These are phyloP conservation scores for Dioscorea alata DNA, from an alignment of 106 monocot species.

Conservation along the genomic window DNA sequence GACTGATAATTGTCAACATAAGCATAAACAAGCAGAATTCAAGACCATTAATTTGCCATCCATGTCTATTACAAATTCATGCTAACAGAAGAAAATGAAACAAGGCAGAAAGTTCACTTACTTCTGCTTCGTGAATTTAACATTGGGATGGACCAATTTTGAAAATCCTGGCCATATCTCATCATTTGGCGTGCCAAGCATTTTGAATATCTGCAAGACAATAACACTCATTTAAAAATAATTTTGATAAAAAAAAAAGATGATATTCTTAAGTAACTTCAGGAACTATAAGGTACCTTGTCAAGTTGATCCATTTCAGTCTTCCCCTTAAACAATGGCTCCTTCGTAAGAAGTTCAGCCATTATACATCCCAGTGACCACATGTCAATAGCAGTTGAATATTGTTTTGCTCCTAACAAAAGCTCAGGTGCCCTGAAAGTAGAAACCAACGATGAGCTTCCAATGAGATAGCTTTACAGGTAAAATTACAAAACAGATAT, in stretches of 20 bases:
- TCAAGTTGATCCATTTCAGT: constrained; percentile 82
- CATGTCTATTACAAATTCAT: not conserved
- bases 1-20: constrained; percentile 1
- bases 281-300: constrained; percentile 38
- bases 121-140: constrained; percentile 69
- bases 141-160: constrained; percentile 56
- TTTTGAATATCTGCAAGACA: constrained; percentile 62
- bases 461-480: not conserved
- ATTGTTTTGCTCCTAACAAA: constrained; percentile 74
- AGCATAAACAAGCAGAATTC: not conserved
- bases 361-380: constrained; percentile 95
- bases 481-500: not conserved
- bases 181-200: constrained; percentile 81
- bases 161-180: constrained; percentile 81
- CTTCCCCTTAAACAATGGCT: constrained; percentile 77
- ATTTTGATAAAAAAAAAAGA: not conserved
- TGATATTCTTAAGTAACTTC: not conserved
- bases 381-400: constrained; percentile 91
- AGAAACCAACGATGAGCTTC: not conserved
- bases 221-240: not conserved
- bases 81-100: not conserved
- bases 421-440: constrained; percentile 74
- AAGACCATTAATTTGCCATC: not conserved
- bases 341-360: constrained; percentile 86
- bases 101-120: constrained; percentile 33